Base-by-base conservation (phyloP, 352 stramenopile species). In the Globisporangium irregulare region DNA sequence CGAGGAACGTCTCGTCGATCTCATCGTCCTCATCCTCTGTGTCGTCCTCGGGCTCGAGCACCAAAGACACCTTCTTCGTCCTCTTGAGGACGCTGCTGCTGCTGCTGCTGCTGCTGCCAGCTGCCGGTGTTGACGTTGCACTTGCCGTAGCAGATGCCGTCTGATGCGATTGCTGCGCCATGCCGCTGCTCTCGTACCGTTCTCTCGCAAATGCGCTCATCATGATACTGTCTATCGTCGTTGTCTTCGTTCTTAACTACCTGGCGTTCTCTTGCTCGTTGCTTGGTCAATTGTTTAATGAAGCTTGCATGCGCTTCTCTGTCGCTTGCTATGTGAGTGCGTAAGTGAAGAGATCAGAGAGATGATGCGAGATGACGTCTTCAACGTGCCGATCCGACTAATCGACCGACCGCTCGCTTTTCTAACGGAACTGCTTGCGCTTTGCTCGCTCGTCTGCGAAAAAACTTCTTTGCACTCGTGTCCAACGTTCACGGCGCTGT, bases 1-100 rank as follows among this genome's bases (percentile, higher is more conserved):
- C 83, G 53, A 93, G 14, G 59, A 93, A 93, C 46, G 86, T 93
- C 71, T 93, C 86, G 67, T 93, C 86, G 34, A 90, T 76, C 50
- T 93, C 85, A 20, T 89, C 83, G 15, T 92, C 81, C 18, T 92
- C 74, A 55, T 88, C 73, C 63, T 78, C 74, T 20, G 72, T 76
- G 58, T 67, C 67, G 48, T 75, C 69, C 48, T 84, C 71, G 25
- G 69, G 73, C 51, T 61, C 36, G 9, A 70, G 59, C n/a, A 43
- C 59, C 18, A 77, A 77, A n/a, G 80, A 73, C 69, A 87, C 73
- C 66, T 90, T 90, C 67, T 85, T 81, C 65, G 72, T 60, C 67
- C 75, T 68, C 68, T 66, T 82, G 46, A 18, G 18, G 36, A 10
- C 36, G 27, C 3, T 29, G 27, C 27, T 29, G 27, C 27, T 29